Base-by-base conservation (phyloP, 2,329 filamentous ascomycete genomes). In the Trichophyton mentagrophytes region DNA sequence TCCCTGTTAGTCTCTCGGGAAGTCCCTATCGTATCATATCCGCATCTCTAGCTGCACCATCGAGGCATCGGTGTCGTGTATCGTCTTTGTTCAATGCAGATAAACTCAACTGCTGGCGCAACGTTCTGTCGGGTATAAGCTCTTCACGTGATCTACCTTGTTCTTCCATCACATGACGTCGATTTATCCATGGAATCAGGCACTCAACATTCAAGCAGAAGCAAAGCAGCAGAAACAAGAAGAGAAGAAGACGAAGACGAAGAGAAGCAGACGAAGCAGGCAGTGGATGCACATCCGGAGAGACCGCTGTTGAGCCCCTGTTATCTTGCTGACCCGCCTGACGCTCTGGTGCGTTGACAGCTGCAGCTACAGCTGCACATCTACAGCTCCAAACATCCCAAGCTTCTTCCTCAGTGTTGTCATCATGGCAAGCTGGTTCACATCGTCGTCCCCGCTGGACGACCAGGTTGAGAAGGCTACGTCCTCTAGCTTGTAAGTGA, bases 381-480 rank as follows among this genome's bases (percentile, higher is more conserved):
- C 46, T 22, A n/a, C 42, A 46, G 17, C 42, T 20, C 7, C n/a
- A 51, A 25, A 25, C 49, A 38, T 30, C 49, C 49, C 40, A 44
- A 44, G n/a, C 40, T 44, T 44, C 15, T 38, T 13, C 27, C 25
- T n/a, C 49, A 53, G 49, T 33, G 27, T 53, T 66, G 79, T 76
- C 68, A 87, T 82, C 81, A 96, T 96, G 91, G 86, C 90, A 72
- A 90, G 91, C 81, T 99, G 92, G 92, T 97, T 95, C 73, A 89
- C 88, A 67, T 92, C 90, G 73, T 90, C 89, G 75, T 89, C 87
- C 71, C 90, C 90, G 77, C 82, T 99, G 76, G 93, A 99, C 76
- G 91, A 96, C 77, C 93, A 97, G 81, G 87, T 99, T 70, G 92
- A 96, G 74, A 89, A 88, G 75, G 93, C 93, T 59, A 99, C 93